Evolutionary conservation across 495 filamentous ascomycete genomes (phyloP).

Genomic region (Halenospora varia): DNA sequence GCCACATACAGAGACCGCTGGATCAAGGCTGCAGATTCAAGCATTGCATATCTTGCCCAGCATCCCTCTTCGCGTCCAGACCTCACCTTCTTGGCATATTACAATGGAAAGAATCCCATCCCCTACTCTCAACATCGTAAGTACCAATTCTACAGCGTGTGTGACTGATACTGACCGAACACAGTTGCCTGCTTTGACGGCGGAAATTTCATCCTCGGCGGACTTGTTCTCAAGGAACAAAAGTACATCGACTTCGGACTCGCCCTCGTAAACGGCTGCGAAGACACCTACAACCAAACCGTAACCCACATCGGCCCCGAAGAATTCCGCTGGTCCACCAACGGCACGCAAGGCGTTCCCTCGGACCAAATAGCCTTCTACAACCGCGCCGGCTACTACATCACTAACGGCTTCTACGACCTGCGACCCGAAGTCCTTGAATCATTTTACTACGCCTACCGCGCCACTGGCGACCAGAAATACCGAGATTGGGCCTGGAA

Average conservation of each 20-base stretch:
- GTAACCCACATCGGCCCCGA: slow-evolving; percentile 78
- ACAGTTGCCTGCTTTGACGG: slow-evolving; percentile 75
- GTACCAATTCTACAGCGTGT: neutral
- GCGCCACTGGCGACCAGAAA: slow-evolving; percentile 64
- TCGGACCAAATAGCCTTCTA: slow-evolving; percentile 54
- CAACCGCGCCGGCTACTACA: slow-evolving; percentile 66
- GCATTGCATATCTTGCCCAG: slow-evolving; percentile 67
- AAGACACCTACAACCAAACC: slow-evolving; percentile 66
- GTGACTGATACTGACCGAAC: neutral
- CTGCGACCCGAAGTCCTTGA: slow-evolving; percentile 85
- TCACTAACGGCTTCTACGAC: slow-evolving; percentile 56
- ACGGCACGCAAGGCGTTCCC: slow-evolving; percentile 36
- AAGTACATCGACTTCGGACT: slow-evolving; percentile 74
- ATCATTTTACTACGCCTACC: slow-evolving; percentile 84
- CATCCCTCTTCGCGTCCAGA: slow-evolving; percentile 67
- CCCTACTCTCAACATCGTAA: slow-evolving; percentile 56
- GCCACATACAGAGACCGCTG: slow-evolving; percentile 65
- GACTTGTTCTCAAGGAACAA: slow-evolving; percentile 57
- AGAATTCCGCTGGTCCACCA: slow-evolving; percentile 59
- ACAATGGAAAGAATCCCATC: slow-evolving; percentile 42
- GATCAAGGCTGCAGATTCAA: slow-evolving; percentile 73
- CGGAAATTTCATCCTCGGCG: slow-evolving; percentile 86
- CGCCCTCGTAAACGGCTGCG: slow-evolving; percentile 67
- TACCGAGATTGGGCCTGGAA: slow-evolving; percentile 87
- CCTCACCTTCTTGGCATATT: slow-evolving; percentile 70